These are phyloP conservation scores for Colletotrichum sidae DNA, from an alignment of 2,329 filamentous ascomycete genomes.

Conservation along the genomic window DNA sequence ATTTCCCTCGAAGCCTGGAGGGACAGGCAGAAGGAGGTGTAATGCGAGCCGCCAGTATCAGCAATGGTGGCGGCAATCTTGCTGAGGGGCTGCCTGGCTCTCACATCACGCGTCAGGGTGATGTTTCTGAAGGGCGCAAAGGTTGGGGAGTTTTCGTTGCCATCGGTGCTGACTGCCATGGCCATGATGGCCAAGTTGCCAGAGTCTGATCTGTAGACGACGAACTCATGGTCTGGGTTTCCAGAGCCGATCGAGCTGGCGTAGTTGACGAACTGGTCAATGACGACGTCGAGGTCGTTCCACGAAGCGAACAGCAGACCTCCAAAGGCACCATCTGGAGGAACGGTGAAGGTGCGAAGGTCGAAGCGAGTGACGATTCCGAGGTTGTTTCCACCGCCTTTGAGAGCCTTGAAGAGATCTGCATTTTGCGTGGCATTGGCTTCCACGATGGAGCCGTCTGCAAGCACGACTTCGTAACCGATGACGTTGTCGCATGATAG, in stretches of 20 bases:
- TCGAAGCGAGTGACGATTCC: constrained; percentile 53
- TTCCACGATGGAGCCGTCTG: constrained; percentile 53
- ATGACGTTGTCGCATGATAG: constrained; percentile 57
- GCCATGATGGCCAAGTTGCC: constrained; percentile 11
- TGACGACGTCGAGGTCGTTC: constrained; percentile 7
- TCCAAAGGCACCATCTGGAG: constrained; percentile 13
- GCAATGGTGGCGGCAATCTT: constrained; percentile 18
- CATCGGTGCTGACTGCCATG: constrained; percentile 23
- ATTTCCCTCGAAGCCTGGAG: constrained; percentile 5
- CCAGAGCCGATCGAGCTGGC: constrained; percentile 7
- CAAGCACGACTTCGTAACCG: constrained; percentile 58
- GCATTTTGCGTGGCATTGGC: constrained; percentile 48
- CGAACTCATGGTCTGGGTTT: constrained; percentile 24
- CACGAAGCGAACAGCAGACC: constrained; percentile 17
- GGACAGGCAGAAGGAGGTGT: constrained; percentile 20
- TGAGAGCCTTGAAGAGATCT: constrained; percentile 60
- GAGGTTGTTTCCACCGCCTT: constrained; percentile 61
- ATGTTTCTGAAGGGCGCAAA: constrained; percentile 21
- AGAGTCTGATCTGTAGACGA: constrained; percentile 16
- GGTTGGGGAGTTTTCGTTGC: constrained; percentile 15
- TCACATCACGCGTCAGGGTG: constrained; percentile 12
- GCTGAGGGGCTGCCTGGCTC: constrained; percentile 6
- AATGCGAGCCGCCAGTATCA: constrained; percentile 22
- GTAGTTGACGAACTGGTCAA: constrained; percentile 17
- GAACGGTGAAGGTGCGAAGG: constrained; percentile 36